Base-by-base conservation (phyloP, 257 asterid species). In the Verbena officinalis region DNA sequence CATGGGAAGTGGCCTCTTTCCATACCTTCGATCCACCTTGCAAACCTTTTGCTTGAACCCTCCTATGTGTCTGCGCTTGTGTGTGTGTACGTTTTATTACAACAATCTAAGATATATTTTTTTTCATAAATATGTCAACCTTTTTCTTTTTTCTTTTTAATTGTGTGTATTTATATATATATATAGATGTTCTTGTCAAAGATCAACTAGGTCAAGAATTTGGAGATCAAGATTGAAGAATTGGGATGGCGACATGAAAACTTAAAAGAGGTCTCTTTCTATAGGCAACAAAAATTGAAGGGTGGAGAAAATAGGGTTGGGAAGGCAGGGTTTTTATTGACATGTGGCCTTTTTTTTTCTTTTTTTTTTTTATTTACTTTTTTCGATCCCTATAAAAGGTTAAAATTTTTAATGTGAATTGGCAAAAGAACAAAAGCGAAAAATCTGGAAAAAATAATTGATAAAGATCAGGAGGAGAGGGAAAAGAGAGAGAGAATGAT, bases 21-120 rank as follows among this genome's bases (percentile, higher is more conserved):
- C 75, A 78, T 74, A 65, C 63, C 77, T 44, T 43, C 57, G 77
- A 78, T 78, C 80, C 83, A 74, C 80, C 39, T 74, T 78, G 49
- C 15, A 33, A 56, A 13, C 62, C 27, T 33, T 34, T 56, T 33
- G 6, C 13, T 54, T 23, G 38, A 53, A 23, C 2, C 60, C 60
- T 38, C 27, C 16, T 1, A 0, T 4, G 12, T 27, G 22, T 54
- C 4, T 53, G 36, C 23, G 30, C 20, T 27, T 23, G 21, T 54
- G 2, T 54, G 12, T 54, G 57, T 36, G 40, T 36, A 1, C 1
- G 22, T 36, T 49, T 38, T 48, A 16, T 17, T 12, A 30, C 15
- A 20, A 19, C 4, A 17, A 19, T 14, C 59, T 15, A 16, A 21
- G 20, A 23, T 53, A n/a, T 60, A n/a, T 1, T 10, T 3, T 3